Evolutionary conservation across 2,329 filamentous ascomycete genomes (phyloP).

Genomic region (Shiraia bambusicola): DNA sequence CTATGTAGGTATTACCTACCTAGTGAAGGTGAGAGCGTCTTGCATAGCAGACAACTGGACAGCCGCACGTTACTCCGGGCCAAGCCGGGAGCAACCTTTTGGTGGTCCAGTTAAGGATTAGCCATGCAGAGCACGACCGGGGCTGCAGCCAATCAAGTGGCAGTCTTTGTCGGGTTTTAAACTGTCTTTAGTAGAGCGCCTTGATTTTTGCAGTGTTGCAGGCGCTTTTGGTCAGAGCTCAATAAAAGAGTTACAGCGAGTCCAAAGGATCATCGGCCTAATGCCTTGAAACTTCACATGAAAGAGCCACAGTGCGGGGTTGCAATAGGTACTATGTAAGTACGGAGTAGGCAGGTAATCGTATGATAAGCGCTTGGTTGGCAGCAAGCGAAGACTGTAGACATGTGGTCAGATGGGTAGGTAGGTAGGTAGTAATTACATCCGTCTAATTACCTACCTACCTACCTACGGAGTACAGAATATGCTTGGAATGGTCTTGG

Average conservation of each 20-base stretch:
- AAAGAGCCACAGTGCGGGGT: too few relatives aligned
- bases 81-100: slow-evolving; percentile 3
- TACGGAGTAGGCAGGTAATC: too few relatives aligned
- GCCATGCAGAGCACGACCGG: background rate
- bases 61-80: slow-evolving; percentile 4
- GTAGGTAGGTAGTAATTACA: too few relatives aligned
- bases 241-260: slow-evolving; percentile 14
- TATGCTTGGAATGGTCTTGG: too few relatives aligned
- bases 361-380: too few relatives aligned
- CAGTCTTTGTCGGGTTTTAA: slow-evolving; percentile 12
- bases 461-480: too few relatives aligned
- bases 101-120: background rate
- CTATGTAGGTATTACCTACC: too few relatives aligned
- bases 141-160: slow-evolving; percentile 18
- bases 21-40: slow-evolving; percentile 7
- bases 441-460: too few relatives aligned
- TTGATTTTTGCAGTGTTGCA: slow-evolving; percentile 14
- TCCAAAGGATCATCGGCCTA: slow-evolving; percentile 10
- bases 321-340: too few relatives aligned
- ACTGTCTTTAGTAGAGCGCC: slow-evolving; percentile 17
- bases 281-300: background rate
- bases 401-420: too few relatives aligned
- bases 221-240: slow-evolving; percentile 16
- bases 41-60: slow-evolving; percentile 3
- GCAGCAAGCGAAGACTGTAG: too few relatives aligned